Evolutionary conservation across 352 stramenopile genomes (phyloP), one percentile per base, ranked within the genome.

Genomic region (Globisporangium nagaii): DNA sequence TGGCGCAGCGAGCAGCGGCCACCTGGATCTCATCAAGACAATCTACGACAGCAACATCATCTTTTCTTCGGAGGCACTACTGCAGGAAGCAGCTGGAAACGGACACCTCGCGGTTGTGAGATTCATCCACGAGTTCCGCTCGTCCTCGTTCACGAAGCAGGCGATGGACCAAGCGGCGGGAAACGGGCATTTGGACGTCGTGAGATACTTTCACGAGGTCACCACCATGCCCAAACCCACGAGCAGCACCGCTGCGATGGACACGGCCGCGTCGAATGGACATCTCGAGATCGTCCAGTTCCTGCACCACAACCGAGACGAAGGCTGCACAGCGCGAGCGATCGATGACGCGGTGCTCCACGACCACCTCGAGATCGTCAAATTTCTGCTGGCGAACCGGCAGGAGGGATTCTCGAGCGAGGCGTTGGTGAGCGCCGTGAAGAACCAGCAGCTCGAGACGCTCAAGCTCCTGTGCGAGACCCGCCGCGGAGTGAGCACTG

Each of bases 21-120:
- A 67, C 25, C 39, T 73, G 17, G 57, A 63, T 0, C 55, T 76
- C 22, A 50, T 80, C 30, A 24, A 70, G 34, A 50, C 7, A 48
- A 65, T 27, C 58, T 1, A 17, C 15, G 2, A 20, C 15, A 20
- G 0, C 15, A 34, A 31, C 6, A 15, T 0, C 12, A 15, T 2
- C 22, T 34, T 15, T 12, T 5, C 12, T 47, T 12, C 15, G 60
- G 19, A 39, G 24, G 53, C 49, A 56, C 20, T 73, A 56, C 12
- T 15, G 19, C 31, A 32, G 13, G 13, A 13, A 15, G 15, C 24
- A 17, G 41, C 41, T 22, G 41, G 5, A 40, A 40, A 40, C 35
- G 35, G 15, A 9, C 19, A 46, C 43, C 25, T 50, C 43, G n/a
- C 28, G 43, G 17, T 37, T 30, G 20, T 50, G 24, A 5, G 43